Evolutionary conservation across 768 basidiomycete species (phyloP).

Genomic region (Fomitopsis pulvina): DNA sequence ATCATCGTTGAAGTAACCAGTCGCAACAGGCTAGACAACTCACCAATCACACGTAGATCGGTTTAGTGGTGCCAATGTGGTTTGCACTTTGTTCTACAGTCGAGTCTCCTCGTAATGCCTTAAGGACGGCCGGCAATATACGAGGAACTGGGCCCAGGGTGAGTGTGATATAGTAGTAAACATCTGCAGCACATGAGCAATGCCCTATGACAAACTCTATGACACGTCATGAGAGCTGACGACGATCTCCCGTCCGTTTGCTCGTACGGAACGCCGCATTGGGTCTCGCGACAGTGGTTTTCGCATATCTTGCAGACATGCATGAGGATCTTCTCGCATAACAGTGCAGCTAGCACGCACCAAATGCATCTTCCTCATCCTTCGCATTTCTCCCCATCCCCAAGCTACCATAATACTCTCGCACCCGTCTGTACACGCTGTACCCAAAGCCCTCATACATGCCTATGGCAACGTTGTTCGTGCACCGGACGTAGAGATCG

Average conservation of each 20-base stretch:
- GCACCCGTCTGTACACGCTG: conserved; percentile 84
- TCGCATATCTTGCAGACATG: conserved; percentile 49
- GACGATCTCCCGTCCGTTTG: conserved; percentile 68
- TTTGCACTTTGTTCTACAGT: too few species aligned
- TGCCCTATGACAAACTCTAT: conserved; percentile 19
- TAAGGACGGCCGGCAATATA: too few species aligned
- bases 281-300: conserved; percentile 65
- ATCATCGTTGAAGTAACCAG: conserved; percentile 41
- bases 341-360: conserved; percentile 30
- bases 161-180: not conserved
- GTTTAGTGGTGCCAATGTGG: not conserved
- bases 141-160: too few species aligned
- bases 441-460: conserved; percentile 92
- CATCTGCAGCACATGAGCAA: too few species aligned
- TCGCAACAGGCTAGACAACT: not conserved
- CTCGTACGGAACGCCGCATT: conserved; percentile 55
- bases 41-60: not conserved
- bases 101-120: too few species aligned
- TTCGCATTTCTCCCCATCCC: conserved; percentile 68
- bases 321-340: not conserved
- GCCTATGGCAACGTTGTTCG: conserved; percentile 73
- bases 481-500: conserved; percentile 91
- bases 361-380: conserved; percentile 89
- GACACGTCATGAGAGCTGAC: conserved; percentile 57
- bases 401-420: conserved; percentile 83